Evolutionary conservation across 208 protist genomes (phyloP), one percentile per base, ranked within the genome.

Genomic region (Wallacemonas sp.): DNA sequence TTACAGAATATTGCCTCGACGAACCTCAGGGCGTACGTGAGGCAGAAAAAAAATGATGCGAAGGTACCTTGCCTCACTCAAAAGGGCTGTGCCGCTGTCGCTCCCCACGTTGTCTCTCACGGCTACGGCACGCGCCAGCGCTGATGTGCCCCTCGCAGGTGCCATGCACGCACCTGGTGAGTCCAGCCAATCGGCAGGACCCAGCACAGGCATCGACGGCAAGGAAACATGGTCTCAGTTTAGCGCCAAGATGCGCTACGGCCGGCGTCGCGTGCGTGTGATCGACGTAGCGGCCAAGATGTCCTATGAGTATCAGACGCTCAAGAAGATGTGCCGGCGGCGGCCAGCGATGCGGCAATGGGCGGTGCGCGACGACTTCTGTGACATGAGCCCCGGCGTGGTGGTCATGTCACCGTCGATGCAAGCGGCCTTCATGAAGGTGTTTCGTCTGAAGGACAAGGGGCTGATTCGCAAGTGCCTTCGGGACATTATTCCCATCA

Each of bases 281-380:
- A 95, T 97, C 66, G 93, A 95, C 50, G 71, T 94, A 9, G 93
- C 91, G 10, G 75, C 93, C 6, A 91, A 93, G 66, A 92, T 98
- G 73, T 87, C 86, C 30, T 98, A 97, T 76, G 92, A 97, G 68
- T 95, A 97, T 62, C 88, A 97, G 71, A 80, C 85, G 66, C 64
- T 95, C 10, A 91, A 93, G 68, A 93, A 89, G 65, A 91, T 92
- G 84, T 96, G 87, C 58, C 78, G 82, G 57, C 74, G 79, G 12
- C 85, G 89, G 13, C 89, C 89, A 5, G 70, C 83, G n/a, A 89
- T 95, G 81, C 85, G 89, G 52, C 89, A 95, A 76, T 95, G 86
- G 82, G 71, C 76, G 4, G 79, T 95, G 58, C 83, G 89, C 19
- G 86, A 95, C 68, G 89, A 95, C 58, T 89, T 87, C 67, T 92